Base-by-base conservation (phyloP, 1,284 basidiomycete species). In the Inonotus obliquus region DNA sequence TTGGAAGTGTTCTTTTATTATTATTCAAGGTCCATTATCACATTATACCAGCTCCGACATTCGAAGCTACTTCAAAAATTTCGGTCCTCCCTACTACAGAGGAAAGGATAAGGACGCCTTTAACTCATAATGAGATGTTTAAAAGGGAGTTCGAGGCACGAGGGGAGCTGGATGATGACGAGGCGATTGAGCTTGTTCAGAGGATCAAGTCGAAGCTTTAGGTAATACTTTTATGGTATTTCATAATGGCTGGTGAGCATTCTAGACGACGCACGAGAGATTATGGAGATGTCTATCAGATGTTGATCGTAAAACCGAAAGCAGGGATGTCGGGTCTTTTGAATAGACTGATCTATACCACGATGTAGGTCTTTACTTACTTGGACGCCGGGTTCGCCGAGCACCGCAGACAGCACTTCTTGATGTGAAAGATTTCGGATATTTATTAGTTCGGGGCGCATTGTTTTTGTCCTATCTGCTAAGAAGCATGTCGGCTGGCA, bases 41-140 rank as follows among this genome's bases (percentile, higher is more conserved):
- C 70, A 81, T 92, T 62, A 86, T 92, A 44, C 89, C 89, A 0
- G 89, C 89, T 1, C 89, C 89, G 1, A 73, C 66, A 23, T 76
- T 82, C 48, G 73, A 67, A 54, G 60, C 71, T 6, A 49, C 69
- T 45, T 32, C 69, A 58, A 54, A 59, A 27, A 54, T 58, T 10
- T 37, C 65, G 17, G 62, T 64, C 55, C 44, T 65, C 58, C 52
- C 61, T 47, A 59, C 51, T 49, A 63, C 58, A 51, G 45, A 63
- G n/a, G n/a, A 65, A 21, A 41, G 62, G 41, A 67, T 70, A 57
- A 67, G 65, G 45, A 63, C 65, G 17, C 75, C 77, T 13, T 72
- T 77, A 19, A 76, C 78, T 1, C 71, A 72, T 67, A 72, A 72
- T 61, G 78, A 82, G 62, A 84, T 88, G 81, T 81, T 86, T 66